Evolutionary conservation across 352 stramenopile genomes (phyloP).

Genomic region (Globisporangium barbulae): DNA sequence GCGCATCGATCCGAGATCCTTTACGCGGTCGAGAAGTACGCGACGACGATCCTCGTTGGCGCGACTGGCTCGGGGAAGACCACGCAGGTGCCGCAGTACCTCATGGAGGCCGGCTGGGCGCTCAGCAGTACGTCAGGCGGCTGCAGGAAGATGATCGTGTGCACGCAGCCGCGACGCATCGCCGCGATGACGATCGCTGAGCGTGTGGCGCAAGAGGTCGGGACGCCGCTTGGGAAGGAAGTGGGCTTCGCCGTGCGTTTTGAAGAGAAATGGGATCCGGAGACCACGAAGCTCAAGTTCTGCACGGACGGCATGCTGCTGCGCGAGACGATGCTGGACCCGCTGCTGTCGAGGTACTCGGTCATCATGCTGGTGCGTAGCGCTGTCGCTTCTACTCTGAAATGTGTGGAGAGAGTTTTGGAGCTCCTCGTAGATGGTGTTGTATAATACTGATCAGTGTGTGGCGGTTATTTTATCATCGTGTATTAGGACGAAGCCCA

Average conservation of each 20-base stretch:
- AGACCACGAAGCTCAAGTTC: constrained; percentile 96
- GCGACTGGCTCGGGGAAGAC: constrained; percentile 92
- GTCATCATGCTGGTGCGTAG: constrained; percentile 72
- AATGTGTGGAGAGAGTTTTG: neutral
- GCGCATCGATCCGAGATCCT: constrained; percentile 89
- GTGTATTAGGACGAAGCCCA: constrained; percentile 90
- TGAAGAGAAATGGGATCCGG: constrained; percentile 90
- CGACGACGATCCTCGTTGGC: constrained; percentile 90
- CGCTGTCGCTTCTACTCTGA: neutral
- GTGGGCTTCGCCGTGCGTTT: constrained; percentile 99
- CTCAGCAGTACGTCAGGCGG: neutral
- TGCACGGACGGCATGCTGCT: constrained; percentile 99
- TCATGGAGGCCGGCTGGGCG: constrained; percentile 89
- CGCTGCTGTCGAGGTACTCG: constrained; percentile 71
- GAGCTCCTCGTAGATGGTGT: neutral
- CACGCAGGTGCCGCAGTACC: constrained; percentile 92
- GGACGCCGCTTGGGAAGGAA: constrained; percentile 91
- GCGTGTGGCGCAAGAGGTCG: constrained; percentile 97
- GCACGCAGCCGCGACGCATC: constrained; percentile 93
- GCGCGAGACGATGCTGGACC: constrained; percentile 90
- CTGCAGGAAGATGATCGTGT: constrained; percentile 62
- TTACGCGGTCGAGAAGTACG: constrained; percentile 85
- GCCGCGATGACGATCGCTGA: constrained; percentile 97
- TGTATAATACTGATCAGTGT: neutral
- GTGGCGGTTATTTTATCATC: neutral